Evolutionary conservation across 257 asterid genomes (phyloP), one percentile per base, ranked within the genome.

Genomic region (Nicotiana noctiflora): DNA sequence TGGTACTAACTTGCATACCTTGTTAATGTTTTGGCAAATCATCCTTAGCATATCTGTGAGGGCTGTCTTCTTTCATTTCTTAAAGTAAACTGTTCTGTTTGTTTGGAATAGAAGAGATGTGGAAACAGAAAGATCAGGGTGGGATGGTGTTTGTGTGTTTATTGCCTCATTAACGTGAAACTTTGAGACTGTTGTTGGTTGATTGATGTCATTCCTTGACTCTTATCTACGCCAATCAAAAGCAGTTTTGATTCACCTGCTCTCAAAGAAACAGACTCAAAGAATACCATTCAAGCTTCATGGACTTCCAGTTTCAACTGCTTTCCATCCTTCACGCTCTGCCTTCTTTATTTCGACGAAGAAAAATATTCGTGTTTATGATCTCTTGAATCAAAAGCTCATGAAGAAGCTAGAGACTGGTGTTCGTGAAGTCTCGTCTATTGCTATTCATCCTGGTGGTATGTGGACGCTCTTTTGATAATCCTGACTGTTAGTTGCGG

Each of bases 391-490:
- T 89, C 97, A 89, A 84, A 92, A 86, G 85, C 93, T 84, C 60
- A 46, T 94, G 72, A 96, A 96, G 85, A 96, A 91, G 93, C 95
- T 96, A 75, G 99, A 96, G 66, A 86, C 98, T 37, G 91, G 97
- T 74, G 94, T 94, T 55, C 94, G 92, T 77, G 97, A 96, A 88
- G 88, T 96, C 81, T 92, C 98, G 61, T 95, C 99, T 75, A 81
- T 96, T 79, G 86, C 99, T 72, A 87, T 96, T 83, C 99, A 96
- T 88, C 96, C 97, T 79, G 90, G 94, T 79, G 99, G 99, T 96
- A 87, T 7, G 86, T 52, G 51, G 44, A 57, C 66, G 79, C 57
- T 76, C 57, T 34, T 80, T 79, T 70, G 61, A 74, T 23, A 53
- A 74, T 74, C 62, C 25, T 49, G 25, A 49, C 61, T 74, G 25